phyloP scores from a whole-genome alignment of 2,329 filamentous ascomycete genomes.

The Colletotrichum orchidophilum region DNA sequence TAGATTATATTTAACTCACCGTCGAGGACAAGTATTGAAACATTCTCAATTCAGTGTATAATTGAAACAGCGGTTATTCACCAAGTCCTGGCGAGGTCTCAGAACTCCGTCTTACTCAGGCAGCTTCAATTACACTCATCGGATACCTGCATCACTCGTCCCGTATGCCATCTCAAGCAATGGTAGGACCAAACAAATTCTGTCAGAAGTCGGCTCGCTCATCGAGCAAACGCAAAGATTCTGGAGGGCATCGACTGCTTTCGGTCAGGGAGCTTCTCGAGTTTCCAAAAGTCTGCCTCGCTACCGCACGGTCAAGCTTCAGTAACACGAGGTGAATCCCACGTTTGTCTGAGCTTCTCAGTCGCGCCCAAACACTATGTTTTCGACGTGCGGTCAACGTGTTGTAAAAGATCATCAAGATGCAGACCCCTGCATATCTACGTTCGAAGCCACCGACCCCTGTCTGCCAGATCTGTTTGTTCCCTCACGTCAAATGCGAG shows the following conservation, averaged over 20 bases:
- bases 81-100: neutral
- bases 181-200: neutral
- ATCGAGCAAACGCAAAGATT: too few species aligned
- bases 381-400: neutral
- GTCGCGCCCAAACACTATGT: neutral
- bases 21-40: too few species aligned
- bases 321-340: neutral
- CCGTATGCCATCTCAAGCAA: neutral
- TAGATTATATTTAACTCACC: too few species aligned
- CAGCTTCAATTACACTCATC: neutral
- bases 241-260: neutral
- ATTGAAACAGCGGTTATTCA: neutral
- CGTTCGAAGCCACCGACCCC: neutral
- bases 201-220: too few species aligned
- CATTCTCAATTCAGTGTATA: neutral
- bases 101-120: neutral
- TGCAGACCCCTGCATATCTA: neutral
- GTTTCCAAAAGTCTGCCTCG: neutral
- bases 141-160: constrained; percentile 21
- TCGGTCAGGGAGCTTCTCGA: neutral
- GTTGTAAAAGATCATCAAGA: neutral
- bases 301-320: neutral
- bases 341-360: neutral
- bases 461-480: neutral
- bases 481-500: neutral